A percentile compares a stretch with the other conserved stretches of the same genome.
These are phyloP conservation scores for Rhododendron vialii DNA, from an alignment of 148 eudicot species.

Conservation along the genomic window DNA sequence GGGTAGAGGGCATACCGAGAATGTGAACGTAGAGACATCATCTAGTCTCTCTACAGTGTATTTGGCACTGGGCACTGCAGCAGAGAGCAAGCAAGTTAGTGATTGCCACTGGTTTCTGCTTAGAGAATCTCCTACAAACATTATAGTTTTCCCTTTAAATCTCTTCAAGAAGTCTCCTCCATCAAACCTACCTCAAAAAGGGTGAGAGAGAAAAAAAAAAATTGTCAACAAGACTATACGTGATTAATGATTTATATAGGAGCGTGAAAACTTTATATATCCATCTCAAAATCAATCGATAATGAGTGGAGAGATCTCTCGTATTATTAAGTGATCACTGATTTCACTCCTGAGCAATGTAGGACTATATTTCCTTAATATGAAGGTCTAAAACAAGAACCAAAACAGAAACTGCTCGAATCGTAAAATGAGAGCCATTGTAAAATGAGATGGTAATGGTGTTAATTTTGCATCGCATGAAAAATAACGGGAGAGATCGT, in stretches of 20 bases:
- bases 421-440: too few relatives aligned
- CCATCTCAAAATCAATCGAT: too few relatives aligned
- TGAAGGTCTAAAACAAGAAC: too few relatives aligned
- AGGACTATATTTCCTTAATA: too few relatives aligned
- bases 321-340: too few relatives aligned
- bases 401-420: too few relatives aligned
- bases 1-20: neutral
- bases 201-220: neutral
- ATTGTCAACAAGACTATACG: neutral
- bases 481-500: too few relatives aligned
- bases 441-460: too few relatives aligned
- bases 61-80: neutral
- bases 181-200: neutral
- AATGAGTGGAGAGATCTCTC: too few relatives aligned
- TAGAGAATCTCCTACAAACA: slow-evolving; percentile 13
- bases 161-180: neutral
- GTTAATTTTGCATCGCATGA: too few relatives aligned
- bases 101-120: slow-evolving; percentile 12
- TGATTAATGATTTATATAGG: neutral
- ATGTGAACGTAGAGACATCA: neutral
- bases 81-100: slow-evolving; percentile 2
- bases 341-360: too few relatives aligned
- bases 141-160: slow-evolving; percentile 9
- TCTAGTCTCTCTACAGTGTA: neutral
- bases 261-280: too few relatives aligned